Percentiles rank a stretch among this genome's conserved stretches.
phyloP scores from a whole-genome alignment of 768 basidiomycete species.

The Termitomyces heimii region DNA sequence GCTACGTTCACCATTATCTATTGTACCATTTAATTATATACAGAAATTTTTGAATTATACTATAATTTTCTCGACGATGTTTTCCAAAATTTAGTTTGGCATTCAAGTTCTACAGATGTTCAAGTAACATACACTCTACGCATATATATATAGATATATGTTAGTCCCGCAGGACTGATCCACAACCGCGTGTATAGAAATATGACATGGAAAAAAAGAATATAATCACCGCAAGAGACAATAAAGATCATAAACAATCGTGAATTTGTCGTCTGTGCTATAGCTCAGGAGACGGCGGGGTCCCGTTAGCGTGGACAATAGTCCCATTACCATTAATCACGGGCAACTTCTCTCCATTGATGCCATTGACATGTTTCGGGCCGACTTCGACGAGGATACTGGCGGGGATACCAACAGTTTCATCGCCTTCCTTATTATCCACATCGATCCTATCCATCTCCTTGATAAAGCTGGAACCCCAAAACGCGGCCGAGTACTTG shows the following conservation, averaged over 20 bases:
- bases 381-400: neutral
- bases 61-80: too few relatives aligned
- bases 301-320: conserved; percentile 4
- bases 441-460: conserved; percentile 68
- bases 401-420: too few relatives aligned
- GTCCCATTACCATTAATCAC: conserved; percentile 2
- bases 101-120: conserved; percentile 8
- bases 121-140: conserved; percentile 13
- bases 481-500: conserved; percentile 91
- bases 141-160: conserved; percentile 3
- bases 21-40: too few relatives aligned
- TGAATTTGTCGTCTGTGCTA: neutral
- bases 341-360: neutral
- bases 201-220: neutral
- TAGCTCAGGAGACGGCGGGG: conserved; percentile 2
- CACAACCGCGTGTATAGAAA: neutral
- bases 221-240: neutral
- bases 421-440: conserved; percentile 31
- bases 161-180: neutral
- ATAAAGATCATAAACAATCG: conserved; percentile 4
- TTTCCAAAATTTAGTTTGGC: neutral
- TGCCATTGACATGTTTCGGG: neutral
- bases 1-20: neutral
- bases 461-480: conserved; percentile 86
- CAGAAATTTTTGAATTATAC: too few relatives aligned